phyloP scores from a whole-genome alignment of 495 filamentous ascomycete genomes.

The Neurospora sp. region DNA sequence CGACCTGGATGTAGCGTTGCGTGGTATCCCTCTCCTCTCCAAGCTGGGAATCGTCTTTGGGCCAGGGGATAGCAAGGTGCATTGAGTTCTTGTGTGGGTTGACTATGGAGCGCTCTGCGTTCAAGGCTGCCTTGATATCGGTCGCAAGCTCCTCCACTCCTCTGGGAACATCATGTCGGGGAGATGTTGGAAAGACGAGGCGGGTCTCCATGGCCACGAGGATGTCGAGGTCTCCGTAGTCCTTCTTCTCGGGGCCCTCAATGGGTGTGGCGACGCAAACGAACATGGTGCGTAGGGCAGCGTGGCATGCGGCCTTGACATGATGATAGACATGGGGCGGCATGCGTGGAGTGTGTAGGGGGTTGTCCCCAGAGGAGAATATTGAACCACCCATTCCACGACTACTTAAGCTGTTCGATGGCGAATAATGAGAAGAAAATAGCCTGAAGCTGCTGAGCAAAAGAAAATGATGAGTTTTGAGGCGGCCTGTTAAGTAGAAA shows the following conservation, averaged over 20 bases:
- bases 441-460: not conserved
- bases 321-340: slow-evolving; percentile 35
- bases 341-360: slow-evolving; percentile 50
- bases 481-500: not conserved
- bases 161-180: not conserved
- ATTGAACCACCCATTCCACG: slow-evolving; percentile 47
- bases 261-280: slow-evolving; percentile 37
- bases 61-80: slow-evolving; percentile 45
- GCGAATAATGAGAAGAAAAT: not conserved
- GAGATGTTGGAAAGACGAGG: slow-evolving; percentile 9
- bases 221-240: slow-evolving; percentile 53
- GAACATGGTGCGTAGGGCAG: slow-evolving; percentile 36
- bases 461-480: not conserved
- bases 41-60: slow-evolving; percentile 6
- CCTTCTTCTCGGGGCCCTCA: slow-evolving; percentile 44
- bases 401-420: not conserved
- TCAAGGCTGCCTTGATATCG: slow-evolving; percentile 17
- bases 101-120: slow-evolving; percentile 20
- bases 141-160: slow-evolving; percentile 5
- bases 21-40: slow-evolving; percentile 5
- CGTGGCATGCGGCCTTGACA: slow-evolving; percentile 28
- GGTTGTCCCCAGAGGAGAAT: slow-evolving; percentile 34
- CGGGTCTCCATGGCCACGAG: slow-evolving; percentile 35
- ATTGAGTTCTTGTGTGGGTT: slow-evolving; percentile 14
- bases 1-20: slow-evolving; percentile 48